These are phyloP conservation scores for Yamadazyma aaseri DNA, from an alignment of 1,139 yeast species.

Conservation along the genomic window DNA sequence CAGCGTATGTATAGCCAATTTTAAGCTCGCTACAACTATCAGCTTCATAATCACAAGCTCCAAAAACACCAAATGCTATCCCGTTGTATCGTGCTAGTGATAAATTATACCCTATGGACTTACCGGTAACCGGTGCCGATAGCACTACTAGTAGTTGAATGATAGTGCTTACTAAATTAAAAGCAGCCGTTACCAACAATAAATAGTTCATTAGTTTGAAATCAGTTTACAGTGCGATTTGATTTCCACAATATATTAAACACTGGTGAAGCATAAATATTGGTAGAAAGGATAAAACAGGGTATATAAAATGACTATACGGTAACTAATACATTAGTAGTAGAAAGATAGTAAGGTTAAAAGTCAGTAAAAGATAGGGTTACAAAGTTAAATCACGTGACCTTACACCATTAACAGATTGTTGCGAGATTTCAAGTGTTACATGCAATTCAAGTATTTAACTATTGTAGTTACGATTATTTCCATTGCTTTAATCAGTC, in stretches of 20 bases:
- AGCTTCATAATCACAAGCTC: conserved; percentile 33
- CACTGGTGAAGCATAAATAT: no score
- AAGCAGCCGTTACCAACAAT: conserved; percentile 21
- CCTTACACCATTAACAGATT: conserved; percentile 2
- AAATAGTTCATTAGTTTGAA: conserved; percentile 36
- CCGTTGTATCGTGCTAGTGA: conserved; percentile 32
- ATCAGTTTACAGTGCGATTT: no score
- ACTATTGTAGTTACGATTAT: conserved; percentile 2
- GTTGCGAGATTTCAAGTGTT: neutral
- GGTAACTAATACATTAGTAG: no score
- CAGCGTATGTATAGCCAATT: conserved; percentile 35
- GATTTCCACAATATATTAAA: no score
- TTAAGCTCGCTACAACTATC: conserved; percentile 30
- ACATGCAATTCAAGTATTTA: conserved; percentile 3
- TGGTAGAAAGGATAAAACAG: no score
- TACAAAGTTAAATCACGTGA: conserved; percentile 3
- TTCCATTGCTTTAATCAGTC: neutral
- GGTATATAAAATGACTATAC: no score
- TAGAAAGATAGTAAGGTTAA: no score
- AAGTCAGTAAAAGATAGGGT: no score
- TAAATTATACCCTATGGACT: conserved; percentile 18
- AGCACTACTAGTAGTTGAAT: conserved; percentile 43
- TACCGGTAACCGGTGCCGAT: conserved; percentile 43
- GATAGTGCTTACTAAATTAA: conserved; percentile 29
- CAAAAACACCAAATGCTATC: conserved; percentile 46